Base-by-base conservation (phyloP, 1,284 basidiomycete species). In the Cryptococcus jaspeensis region DNA sequence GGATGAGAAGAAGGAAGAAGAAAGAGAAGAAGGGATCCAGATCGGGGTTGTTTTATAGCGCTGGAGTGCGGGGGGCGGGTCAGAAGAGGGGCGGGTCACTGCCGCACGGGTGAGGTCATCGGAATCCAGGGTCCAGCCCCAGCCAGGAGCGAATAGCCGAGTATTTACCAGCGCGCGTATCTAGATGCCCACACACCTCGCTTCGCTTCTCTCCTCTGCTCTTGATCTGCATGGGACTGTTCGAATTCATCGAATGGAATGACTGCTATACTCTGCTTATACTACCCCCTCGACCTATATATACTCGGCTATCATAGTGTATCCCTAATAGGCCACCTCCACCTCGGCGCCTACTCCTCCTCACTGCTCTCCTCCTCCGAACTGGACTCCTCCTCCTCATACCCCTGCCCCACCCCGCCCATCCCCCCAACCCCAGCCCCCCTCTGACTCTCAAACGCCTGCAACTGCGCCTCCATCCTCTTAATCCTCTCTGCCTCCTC, bases 401-500 rank as follows among this genome's bases (percentile, higher is more conserved):
- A 68, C 1, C 52, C 53, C n/a, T 50, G 55, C 20, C 50, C 54
- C 37, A 18, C 53, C 23, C 15, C 63, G 56, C 22, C 53, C 57
- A 12, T 50, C 38, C 23, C 57, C 57, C 20, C 42, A 39, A 39
- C 23, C 48, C n/a, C 47, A n/a, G n/a, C 54, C 53, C 20, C 32
- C 44, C 41, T 39, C 50, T 47, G 18, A 35, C 63, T 53, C 52
- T 73, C 67, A 53, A 75, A 76, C 41, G 61, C 64, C 61, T 73
- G 63, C 15, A 76, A 55, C 56, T 76, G 72, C 38, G 87, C 86
- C 77, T 96, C 91, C 55, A 96, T 83, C 73, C 85, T 83, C 52
- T 88, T 84, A 69, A 95, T 95, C 80, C 92, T 90, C 80, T 92
- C 77, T 8, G 71, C 72, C 60, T 80, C 78, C 47, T 73, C 72